phyloP scores from a whole-genome alignment of 2,329 filamentous ascomycete genomes.

The Nothopassalora personata region DNA sequence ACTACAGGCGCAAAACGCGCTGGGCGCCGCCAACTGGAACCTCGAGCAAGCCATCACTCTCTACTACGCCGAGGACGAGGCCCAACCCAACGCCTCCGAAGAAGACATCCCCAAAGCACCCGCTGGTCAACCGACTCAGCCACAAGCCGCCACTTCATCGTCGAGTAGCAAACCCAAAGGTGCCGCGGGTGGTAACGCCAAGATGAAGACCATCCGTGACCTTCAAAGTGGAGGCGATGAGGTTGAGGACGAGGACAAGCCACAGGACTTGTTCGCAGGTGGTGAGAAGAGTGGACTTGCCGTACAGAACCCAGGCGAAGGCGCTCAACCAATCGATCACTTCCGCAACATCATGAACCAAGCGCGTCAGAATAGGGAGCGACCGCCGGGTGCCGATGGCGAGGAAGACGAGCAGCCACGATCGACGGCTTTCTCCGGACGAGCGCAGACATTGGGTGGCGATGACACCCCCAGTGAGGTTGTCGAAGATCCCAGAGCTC shows the following conservation, averaged over 20 bases:
- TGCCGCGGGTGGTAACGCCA: conserved; percentile 17
- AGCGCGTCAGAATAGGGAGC: conserved; percentile 52
- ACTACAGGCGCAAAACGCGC: conserved; percentile 40
- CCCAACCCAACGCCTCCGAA: conserved; percentile 31
- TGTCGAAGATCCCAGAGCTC: conserved; percentile 56
- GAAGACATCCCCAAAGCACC: conserved; percentile 27
- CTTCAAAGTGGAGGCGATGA: conserved; percentile 52
- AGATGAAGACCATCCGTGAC: conserved; percentile 42
- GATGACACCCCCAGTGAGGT: conserved; percentile 66
- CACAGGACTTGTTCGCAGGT: conserved; percentile 70
- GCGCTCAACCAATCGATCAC: conserved; percentile 38
- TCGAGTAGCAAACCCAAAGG: conserved; percentile 22
- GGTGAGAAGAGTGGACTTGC: conserved; percentile 77
- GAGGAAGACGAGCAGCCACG: conserved; percentile 38
- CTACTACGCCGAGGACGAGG: conserved; percentile 42
- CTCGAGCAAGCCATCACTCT: conserved; percentile 42
- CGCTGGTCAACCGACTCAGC: conserved; percentile 9
- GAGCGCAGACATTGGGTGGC: conserved; percentile 71
- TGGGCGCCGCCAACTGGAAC: conserved; percentile 42
- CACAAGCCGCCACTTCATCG: conserved; percentile 13
- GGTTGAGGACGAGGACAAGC: conserved; percentile 56
- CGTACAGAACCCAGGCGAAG: conserved; percentile 56
- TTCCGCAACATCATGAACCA: conserved; percentile 48
- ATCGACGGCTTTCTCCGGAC: conserved; percentile 55
- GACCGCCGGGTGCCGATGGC: conserved; percentile 47